These are phyloP conservation scores for Alternaria burnsii DNA, from an alignment of 2,329 filamentous ascomycete genomes.

Conservation along the genomic window DNA sequence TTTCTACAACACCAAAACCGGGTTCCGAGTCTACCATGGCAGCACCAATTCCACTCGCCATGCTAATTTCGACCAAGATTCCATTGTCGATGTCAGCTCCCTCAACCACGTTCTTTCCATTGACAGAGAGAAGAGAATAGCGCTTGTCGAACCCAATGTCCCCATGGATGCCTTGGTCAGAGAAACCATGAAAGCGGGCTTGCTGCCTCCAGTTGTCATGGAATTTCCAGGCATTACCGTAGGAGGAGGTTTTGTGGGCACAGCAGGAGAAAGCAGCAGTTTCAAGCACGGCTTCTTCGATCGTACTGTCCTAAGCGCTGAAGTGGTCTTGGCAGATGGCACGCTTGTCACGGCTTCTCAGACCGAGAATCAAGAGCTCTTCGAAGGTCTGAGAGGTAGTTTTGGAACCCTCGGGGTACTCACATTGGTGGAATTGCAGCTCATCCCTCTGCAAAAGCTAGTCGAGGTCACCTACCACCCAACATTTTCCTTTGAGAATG, in stretches of 20 bases:
- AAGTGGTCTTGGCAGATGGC: slow-evolving; percentile 70
- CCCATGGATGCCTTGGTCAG: slow-evolving; percentile 71
- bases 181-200: slow-evolving; percentile 61
- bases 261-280: slow-evolving; percentile 72
- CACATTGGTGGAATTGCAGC: slow-evolving; percentile 66
- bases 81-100: slow-evolving; percentile 69
- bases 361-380: slow-evolving; percentile 61
- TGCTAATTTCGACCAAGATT: slow-evolving; percentile 45
- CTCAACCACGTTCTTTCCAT: slow-evolving; percentile 70
- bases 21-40: slow-evolving; percentile 70
- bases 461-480: slow-evolving; percentile 71
- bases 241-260: slow-evolving; percentile 72
- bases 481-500: slow-evolving; percentile 58
- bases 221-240: slow-evolving; percentile 76
- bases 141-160: slow-evolving; percentile 73
- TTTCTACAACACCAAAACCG: slow-evolving; percentile 37
- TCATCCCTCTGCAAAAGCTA: slow-evolving; percentile 62
- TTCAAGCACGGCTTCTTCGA: slow-evolving; percentile 75
- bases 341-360: slow-evolving; percentile 60
- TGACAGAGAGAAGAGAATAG: slow-evolving; percentile 61
- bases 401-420: slow-evolving; percentile 69
- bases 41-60: slow-evolving; percentile 78
- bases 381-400: slow-evolving; percentile 66
- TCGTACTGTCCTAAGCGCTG: slow-evolving; percentile 66
- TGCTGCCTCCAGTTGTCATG: slow-evolving; percentile 73